Conservation (phyloP, 495 filamentous ascomycete species). For the Cudoniella acicularis region DNA sequence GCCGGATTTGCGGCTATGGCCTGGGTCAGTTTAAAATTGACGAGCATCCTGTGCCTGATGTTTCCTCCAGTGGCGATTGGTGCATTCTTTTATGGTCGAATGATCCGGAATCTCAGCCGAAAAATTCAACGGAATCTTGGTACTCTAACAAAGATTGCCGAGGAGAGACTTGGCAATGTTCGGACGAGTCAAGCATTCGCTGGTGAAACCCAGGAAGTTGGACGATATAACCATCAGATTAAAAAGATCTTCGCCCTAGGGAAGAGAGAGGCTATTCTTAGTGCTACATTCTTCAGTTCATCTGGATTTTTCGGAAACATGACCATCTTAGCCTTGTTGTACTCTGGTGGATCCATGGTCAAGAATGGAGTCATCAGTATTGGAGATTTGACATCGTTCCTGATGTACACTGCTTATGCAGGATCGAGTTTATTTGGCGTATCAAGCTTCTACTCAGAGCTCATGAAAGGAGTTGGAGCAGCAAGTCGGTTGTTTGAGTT, state of each 20-base stretch:
- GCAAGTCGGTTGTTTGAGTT: constrained; percentile 93
- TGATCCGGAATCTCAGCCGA: constrained; percentile 81
- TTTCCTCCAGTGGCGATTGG: constrained; percentile 90
- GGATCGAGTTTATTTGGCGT: constrained; percentile 88
- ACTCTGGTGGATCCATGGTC: constrained; percentile 87
- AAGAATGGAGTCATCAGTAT: constrained; percentile 79
- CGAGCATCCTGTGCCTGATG: constrained; percentile 77
- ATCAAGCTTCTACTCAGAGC: constrained; percentile 93
- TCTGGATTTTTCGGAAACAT: constrained; percentile 91
- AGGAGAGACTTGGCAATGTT: constrained; percentile 92
- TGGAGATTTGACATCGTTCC: constrained; percentile 91
- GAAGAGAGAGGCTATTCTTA: constrained; percentile 77
- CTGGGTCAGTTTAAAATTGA: constrained; percentile 88
- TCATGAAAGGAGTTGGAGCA: constrained; percentile 98
- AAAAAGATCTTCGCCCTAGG: constrained; percentile 88
- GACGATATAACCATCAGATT: constrained; percentile 86
- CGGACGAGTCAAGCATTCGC: constrained; percentile 94
- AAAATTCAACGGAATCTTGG: constrained; percentile 92
- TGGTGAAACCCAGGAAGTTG: constrained; percentile 85
- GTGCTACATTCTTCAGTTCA: constrained; percentile 85
- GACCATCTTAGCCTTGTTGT: constrained; percentile 89
- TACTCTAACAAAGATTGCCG: constrained; percentile 89
- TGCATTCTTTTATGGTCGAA: constrained; percentile 85
- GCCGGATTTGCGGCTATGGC: constrained; percentile 90
- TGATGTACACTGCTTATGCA: constrained; percentile 97